Base-by-base conservation (phyloP, 805 yeast genomes). In the Myxozyma vanderwaltii region DNA sequence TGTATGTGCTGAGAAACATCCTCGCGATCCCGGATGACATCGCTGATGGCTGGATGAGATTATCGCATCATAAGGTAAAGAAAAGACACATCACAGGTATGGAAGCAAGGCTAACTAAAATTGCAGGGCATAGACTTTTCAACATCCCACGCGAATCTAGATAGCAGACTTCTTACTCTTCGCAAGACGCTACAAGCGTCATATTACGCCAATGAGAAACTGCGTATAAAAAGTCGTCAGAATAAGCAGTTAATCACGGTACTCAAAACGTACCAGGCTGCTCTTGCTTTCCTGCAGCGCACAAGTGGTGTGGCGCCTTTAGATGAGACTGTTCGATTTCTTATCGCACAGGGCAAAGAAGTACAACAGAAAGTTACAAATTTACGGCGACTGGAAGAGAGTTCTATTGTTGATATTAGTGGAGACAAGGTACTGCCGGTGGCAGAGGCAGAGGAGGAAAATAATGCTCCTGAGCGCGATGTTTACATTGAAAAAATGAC, bases 1-100 rank as follows among this genome's bases (percentile, higher is more conserved):
- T 90, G 35, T 91, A 91, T 72, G 81, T 88, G 1, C 74, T 89
- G 51, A 75, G 96, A 68, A 91, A 91, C 70, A 82, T 91, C 12
- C 77, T 91, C 55, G 81, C 80, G 12, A 75, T 91, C 17, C 96
- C 96, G 0, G 73, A 73, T 4, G 87, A 84, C 13, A 75, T 89
- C 35, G 77, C 86, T 0, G 79, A 79, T 2, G 95, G 96, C 4
- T 84, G 82, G 77, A 74, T 91, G 56, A 72, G 86, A 49, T 74
- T 91, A 49, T 79, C 79, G 51, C 94, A 89, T 69, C 94, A 91
- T 58, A 79, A 81, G 52, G 82, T 79, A 1, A 47, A 68, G 15
- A 68, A 63, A 44, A 65, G 55, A 29, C 6, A 36, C 44, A 51
- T 8, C 2, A 38, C 4, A 8, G 17, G 1, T 38, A 38, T 4